phyloP scores from a whole-genome alignment of 208 protist genomes.

The Leishmania braziliensis region DNA sequence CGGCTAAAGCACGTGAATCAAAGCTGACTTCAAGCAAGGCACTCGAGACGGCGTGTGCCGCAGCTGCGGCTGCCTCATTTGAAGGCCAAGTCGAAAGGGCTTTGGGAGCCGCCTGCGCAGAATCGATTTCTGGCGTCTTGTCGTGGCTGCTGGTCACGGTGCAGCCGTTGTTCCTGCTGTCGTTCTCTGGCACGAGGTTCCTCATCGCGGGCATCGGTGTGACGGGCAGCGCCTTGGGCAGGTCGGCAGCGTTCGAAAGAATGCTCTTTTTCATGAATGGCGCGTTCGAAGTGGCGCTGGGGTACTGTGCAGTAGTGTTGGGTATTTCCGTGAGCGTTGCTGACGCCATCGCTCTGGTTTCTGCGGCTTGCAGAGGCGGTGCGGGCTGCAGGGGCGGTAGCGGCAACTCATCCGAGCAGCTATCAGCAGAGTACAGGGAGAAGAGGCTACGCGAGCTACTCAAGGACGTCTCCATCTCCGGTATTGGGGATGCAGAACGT shows the following conservation, averaged over 20 bases:
- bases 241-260: neutral
- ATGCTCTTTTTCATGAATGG: neutral
- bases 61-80: neutral
- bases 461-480: neutral
- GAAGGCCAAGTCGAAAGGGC: neutral
- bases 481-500: neutral
- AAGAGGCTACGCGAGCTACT: constrained; percentile 28
- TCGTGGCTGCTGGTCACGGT: too few relatives aligned
- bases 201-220: neutral
- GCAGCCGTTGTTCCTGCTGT: neutral
- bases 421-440: constrained; percentile 29
- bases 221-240: neutral
- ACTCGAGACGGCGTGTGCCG: constrained; percentile 2
- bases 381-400: neutral
- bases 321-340: neutral
- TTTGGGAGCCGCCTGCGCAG: neutral
- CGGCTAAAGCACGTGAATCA: constrained; percentile 23
- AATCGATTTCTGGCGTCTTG: neutral
- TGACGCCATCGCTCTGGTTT: neutral
- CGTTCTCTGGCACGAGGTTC: neutral
- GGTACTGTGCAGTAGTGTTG: too few relatives aligned
- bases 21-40: constrained; percentile 33
- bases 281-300: neutral
- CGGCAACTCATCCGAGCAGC: constrained; percentile 15
- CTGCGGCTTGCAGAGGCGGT: neutral